Evolutionary conservation across 2,329 filamentous ascomycete species (phyloP).

Genomic region (Phyllosticta paracitricarpa): DNA sequence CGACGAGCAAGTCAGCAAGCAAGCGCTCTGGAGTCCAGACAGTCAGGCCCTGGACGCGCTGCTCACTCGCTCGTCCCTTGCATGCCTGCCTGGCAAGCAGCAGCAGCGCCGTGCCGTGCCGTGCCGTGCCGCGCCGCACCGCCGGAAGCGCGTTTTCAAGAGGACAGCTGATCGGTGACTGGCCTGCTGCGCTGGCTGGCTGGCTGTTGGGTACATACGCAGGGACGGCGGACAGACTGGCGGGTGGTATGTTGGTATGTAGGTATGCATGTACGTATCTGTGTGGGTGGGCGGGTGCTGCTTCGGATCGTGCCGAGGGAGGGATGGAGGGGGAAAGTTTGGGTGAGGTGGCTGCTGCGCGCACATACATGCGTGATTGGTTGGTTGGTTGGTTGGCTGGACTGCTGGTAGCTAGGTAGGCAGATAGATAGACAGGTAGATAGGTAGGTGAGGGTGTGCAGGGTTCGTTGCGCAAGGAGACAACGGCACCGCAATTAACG

Average conservation of each 20-base stretch:
- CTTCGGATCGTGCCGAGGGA: background rate
- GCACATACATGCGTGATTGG: background rate
- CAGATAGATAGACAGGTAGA: background rate
- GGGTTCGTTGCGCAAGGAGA: background rate
- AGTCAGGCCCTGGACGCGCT: background rate
- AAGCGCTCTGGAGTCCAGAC: background rate
- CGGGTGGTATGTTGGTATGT: background rate
- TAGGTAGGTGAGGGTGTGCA: background rate
- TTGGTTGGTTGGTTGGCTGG: background rate
- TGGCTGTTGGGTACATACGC: background rate
- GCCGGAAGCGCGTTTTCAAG: background rate
- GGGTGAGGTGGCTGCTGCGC: background rate
- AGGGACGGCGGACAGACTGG: background rate
- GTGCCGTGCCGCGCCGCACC: background rate
- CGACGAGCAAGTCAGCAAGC: too few relatives aligned
- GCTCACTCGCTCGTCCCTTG: background rate
- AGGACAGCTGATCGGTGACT: background rate
- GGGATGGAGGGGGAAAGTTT: background rate
- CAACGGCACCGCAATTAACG: background rate
- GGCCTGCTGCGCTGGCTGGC: background rate
- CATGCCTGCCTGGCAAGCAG: background rate
- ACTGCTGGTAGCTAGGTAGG: background rate
- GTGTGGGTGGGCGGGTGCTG: background rate
- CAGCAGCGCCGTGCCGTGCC: background rate
- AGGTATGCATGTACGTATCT: background rate